Base-by-base conservation (phyloP, 441 rosid genomes). In the Pelargonium australe region DNA sequence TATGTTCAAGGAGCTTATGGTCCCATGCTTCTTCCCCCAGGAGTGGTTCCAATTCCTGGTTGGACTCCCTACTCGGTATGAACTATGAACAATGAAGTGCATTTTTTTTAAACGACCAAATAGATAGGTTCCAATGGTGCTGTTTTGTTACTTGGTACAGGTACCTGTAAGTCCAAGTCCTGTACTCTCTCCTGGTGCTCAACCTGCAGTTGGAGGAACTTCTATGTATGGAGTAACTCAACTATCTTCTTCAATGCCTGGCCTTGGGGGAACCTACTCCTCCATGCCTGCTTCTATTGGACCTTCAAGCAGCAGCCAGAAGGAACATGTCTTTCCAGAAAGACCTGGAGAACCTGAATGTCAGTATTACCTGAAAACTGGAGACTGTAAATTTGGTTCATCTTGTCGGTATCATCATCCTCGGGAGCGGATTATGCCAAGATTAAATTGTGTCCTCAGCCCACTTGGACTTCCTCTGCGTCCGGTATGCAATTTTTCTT, bases 41-140 rank as follows among this genome's bases (percentile, higher is more conserved):
- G 97, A 73, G 84, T 89, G 86, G 86, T 91, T 78, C 84, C 96
- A 20, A 76, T 83, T 72, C 75, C 86, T 17, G 83, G 89, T 69
- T 95, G 97, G 98, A 83, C 73, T 75, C 89, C 89, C 19, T 92
- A 89, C 71, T 83, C 79, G 94, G 99, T 92, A 78, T 17, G 62
- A 16, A 55, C 31, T 25, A 25, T 25, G 31, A 25, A 25, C 31
- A 25, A 25, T 25, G 31, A 25, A 25, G 62, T 17, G 28, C 17
- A 57, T 57, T 57, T 57, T 10, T 25, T 57, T 57, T 57, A 57
- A 7, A 57, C 19, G 12, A 57, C 17, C 62, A 57, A 17, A 57
- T 57, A 57, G 62, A 17, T 17, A 17, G 25, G 62, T 17, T 57
- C 62, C 19, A 19, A 57, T 16, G 61, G 28, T 57, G 17, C 4